A percentile compares a stretch with the other conserved stretches of the same genome.
Evolutionary conservation across 2,329 filamentous ascomycete species (phyloP).

Genomic region (Coniochaeta ligniaria): DNA sequence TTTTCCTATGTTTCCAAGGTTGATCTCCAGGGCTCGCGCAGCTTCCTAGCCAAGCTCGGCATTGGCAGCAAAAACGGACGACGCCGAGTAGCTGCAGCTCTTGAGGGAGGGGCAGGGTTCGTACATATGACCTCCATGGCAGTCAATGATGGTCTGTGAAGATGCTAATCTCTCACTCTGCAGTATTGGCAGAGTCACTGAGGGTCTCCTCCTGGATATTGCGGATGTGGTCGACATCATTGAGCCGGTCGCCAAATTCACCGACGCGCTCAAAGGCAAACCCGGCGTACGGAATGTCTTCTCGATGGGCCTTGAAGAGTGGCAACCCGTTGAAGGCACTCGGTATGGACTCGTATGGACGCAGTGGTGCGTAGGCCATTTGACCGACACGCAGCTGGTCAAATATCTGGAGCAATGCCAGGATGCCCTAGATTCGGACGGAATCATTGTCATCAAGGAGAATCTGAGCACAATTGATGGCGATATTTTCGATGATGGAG

Average conservation of each 20-base stretch:
- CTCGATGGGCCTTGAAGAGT: constrained; percentile 68
- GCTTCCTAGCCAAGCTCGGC: constrained; percentile 64
- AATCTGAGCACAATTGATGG: constrained; percentile 53
- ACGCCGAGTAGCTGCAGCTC: constrained; percentile 17
- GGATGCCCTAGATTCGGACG: constrained; percentile 27
- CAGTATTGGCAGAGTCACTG: constrained; percentile 77
- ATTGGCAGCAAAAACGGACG: constrained; percentile 27
- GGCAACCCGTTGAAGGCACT: constrained; percentile 39
- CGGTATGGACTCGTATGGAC: constrained; percentile 79
- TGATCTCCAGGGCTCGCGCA: constrained; percentile 64
- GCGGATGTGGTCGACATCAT: constrained; percentile 72
- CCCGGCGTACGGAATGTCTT: constrained; percentile 54
- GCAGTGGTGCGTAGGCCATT: constrained; percentile 84
- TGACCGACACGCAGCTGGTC: constrained; percentile 67
- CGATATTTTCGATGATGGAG: constrained; percentile 68
- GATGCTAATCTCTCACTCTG: background rate
- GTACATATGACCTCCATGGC: constrained; percentile 8
- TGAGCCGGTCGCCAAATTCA: constrained; percentile 81
- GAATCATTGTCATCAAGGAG: constrained; percentile 71
- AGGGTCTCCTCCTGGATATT: constrained; percentile 64
- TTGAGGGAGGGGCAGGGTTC: constrained; percentile 35
- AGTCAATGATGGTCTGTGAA: background rate
- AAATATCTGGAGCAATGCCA: constrained; percentile 59
- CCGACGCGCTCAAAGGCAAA: constrained; percentile 48
- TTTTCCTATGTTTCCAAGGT: constrained; percentile 55